These are phyloP conservation scores for Cercospora citrullina DNA, from an alignment of 2,329 filamentous ascomycete genomes.

Conservation along the genomic window DNA sequence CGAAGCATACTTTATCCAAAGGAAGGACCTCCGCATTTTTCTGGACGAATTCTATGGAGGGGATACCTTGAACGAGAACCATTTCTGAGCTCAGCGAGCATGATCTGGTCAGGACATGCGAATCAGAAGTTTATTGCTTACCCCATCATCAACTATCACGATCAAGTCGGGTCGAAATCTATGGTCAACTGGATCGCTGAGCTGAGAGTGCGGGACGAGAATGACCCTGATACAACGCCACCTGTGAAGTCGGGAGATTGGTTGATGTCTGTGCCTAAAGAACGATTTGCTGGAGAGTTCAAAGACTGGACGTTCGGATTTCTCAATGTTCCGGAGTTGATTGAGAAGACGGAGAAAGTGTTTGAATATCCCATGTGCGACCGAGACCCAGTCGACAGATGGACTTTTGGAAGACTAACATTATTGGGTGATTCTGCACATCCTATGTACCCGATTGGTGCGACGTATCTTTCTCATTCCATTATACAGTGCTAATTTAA, in stretches of 20 bases:
- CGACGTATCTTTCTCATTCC: no score
- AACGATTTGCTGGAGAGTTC: slow-evolving; percentile 45
- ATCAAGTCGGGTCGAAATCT: slow-evolving; percentile 31
- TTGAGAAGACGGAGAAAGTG: slow-evolving; percentile 45
- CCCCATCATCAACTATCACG: slow-evolving; percentile 43
- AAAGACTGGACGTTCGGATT: slow-evolving; percentile 47
- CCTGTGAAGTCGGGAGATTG: slow-evolving; percentile 45
- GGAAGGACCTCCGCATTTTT: slow-evolving; percentile 49
- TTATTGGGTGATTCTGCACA: slow-evolving; percentile 48
- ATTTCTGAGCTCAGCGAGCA: slow-evolving; percentile 47
- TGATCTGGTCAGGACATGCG: slow-evolving; percentile 51
- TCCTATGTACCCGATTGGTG: slow-evolving; percentile 46
- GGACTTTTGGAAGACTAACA: slow-evolving; percentile 43
- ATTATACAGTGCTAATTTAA: no score
- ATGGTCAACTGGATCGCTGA: slow-evolving; percentile 53
- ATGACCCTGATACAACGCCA: slow-evolving; percentile 47
- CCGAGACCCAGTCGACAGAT: slow-evolving; percentile 44
- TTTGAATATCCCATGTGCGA: slow-evolving; percentile 53
- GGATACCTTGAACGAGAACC: slow-evolving; percentile 45
- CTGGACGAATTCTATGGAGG: slow-evolving; percentile 50
- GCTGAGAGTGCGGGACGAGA: slow-evolving; percentile 45
- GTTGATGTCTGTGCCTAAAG: slow-evolving; percentile 46
- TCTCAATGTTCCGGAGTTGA: slow-evolving; percentile 46
- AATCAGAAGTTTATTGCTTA: slow-evolving; percentile 53
- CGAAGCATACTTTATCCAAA: slow-evolving; percentile 45